Conservation (phyloP, 1,139 yeast genomes). For the Spathaspora sp. region DNA sequence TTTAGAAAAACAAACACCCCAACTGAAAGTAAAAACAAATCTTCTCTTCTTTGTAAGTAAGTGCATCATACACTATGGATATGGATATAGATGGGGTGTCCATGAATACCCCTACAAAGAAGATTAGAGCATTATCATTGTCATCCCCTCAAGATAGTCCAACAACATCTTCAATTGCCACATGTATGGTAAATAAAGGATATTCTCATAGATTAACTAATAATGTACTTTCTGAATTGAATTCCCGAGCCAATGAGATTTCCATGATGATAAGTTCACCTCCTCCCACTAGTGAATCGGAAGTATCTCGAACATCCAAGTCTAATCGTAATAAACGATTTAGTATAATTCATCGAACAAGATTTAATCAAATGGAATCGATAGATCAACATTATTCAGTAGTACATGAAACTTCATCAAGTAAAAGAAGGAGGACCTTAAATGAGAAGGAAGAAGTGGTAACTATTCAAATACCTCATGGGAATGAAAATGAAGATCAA, state of each 20-base stretch:
- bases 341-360: slow-evolving; percentile 33
- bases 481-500: slow-evolving; percentile 1
- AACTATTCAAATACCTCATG: slow-evolving; percentile 9
- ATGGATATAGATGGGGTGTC: slow-evolving; percentile 10
- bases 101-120: slow-evolving; percentile 43
- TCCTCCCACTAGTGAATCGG: not conserved
- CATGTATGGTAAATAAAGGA: slow-evolving; percentile 39
- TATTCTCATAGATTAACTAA: slow-evolving; percentile 41
- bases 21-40: not conserved
- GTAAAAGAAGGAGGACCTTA: slow-evolving; percentile 34
- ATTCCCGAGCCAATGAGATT: slow-evolving; percentile 33
- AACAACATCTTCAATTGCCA: slow-evolving; percentile 9
- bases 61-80: not conserved
- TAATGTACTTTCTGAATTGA: slow-evolving; percentile 43
- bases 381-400: slow-evolving; percentile 44
- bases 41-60: not conserved
- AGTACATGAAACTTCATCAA: slow-evolving; percentile 16
- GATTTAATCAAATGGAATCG: slow-evolving; percentile 43
- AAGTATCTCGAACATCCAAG: not conserved
- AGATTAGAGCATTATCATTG: slow-evolving; percentile 33
- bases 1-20: not conserved
- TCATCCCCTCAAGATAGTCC: slow-evolving; percentile 21
- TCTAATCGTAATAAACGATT: slow-evolving; percentile 26
- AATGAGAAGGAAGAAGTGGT: slow-evolving; percentile 32
- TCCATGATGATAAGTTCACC: slow-evolving; percentile 19